Evolutionary conservation across 2,329 filamentous ascomycete species (phyloP).

Genomic region (Pestalotiopsis sp.): DNA sequence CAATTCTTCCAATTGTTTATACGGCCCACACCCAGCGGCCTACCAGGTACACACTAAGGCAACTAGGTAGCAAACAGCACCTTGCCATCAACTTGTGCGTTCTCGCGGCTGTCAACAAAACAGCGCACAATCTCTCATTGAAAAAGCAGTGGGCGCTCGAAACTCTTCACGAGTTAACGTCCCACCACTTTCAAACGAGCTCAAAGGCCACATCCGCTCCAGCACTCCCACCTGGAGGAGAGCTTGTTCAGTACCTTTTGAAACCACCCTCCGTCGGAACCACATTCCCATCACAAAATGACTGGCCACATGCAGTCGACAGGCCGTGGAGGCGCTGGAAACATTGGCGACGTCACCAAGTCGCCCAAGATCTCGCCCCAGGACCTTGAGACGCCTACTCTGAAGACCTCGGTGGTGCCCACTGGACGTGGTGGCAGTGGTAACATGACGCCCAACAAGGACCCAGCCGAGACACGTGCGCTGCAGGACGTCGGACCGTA

Average conservation of each 20-base stretch:
- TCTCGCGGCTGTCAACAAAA: not conserved
- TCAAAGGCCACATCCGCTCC: not conserved
- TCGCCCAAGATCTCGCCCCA: conserved; percentile 52
- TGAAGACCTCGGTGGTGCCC: conserved; percentile 84
- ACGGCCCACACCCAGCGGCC: not conserved
- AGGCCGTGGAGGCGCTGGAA: conserved; percentile 79
- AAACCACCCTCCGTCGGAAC: not conserved
- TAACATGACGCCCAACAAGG: conserved; percentile 79
- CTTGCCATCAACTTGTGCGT: not conserved
- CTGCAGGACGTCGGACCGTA: conserved; percentile 82
- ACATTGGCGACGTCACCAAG: conserved; percentile 61
- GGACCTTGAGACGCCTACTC: conserved; percentile 78
- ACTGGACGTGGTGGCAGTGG: conserved; percentile 87
- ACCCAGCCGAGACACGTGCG: conserved; percentile 73
- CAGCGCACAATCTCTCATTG: not conserved
- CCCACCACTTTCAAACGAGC: not conserved
- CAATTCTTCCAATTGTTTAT: not conserved
- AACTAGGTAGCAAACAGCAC: not conserved
- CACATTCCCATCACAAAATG: conserved; percentile 33
- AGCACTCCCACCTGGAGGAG: not conserved
- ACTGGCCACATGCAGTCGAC: conserved; percentile 57
- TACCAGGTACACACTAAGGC: not conserved
- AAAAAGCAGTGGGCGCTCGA: not conserved
- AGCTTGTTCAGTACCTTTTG: not conserved
- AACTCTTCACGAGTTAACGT: not conserved